phyloP scores from a whole-genome alignment of 2,329 filamentous ascomycete species.

The Colletotrichum eremochloae region DNA sequence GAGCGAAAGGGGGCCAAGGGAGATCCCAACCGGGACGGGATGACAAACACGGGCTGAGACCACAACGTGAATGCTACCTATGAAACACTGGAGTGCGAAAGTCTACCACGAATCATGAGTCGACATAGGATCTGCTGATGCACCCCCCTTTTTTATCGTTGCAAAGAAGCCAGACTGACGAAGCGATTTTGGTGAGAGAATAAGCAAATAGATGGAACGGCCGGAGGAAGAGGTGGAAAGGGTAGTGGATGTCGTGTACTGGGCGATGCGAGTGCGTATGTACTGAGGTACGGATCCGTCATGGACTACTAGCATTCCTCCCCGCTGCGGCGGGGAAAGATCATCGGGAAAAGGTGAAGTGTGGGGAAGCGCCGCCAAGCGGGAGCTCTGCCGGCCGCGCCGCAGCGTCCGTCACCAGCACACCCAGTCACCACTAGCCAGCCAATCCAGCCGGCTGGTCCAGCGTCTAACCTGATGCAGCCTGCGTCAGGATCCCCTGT shows the following conservation, averaged over 20 bases:
- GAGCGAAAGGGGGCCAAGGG: neutral
- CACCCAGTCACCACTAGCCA: neutral
- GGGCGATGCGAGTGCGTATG: constrained; percentile 12
- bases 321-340: constrained; percentile 14
- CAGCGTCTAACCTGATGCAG: constrained; percentile 4
- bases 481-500: constrained; percentile 1
- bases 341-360: constrained; percentile 14
- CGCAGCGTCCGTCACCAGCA: constrained; percentile 12
- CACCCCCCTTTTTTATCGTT: neutral
- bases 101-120: constrained; percentile 31
- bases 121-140: constrained; percentile 11
- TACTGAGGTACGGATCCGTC: constrained; percentile 23
- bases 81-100: constrained; percentile 21
- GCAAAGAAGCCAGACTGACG: neutral
- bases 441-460: neutral
- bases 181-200: neutral
- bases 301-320: neutral
- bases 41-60: neutral
- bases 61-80: neutral
- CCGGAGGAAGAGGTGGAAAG: neutral
- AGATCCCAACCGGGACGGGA: constrained; percentile 3
- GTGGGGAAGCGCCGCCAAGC: constrained; percentile 20
- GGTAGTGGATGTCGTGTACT: constrained; percentile 9
- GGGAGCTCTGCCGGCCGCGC: constrained; percentile 19
- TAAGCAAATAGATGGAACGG: neutral